Percentiles rank a stretch among this genome's conserved stretches.
phyloP scores from a whole-genome alignment of 345 rosid genomes.

The Cochlearia excelsa region DNA sequence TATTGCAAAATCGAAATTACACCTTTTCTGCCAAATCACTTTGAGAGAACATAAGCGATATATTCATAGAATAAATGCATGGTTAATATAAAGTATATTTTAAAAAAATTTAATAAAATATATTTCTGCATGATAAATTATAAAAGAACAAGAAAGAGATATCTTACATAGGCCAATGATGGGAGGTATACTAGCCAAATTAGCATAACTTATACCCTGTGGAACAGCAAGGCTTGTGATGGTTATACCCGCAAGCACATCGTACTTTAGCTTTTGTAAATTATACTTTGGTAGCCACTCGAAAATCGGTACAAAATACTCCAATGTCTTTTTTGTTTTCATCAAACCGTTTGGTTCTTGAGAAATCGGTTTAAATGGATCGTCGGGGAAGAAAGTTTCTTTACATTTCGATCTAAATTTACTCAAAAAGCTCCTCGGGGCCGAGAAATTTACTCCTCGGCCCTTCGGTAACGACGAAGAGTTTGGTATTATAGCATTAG shows the following conservation, averaged over 20 bases:
- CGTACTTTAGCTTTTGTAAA: constrained; percentile 45
- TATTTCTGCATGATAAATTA: background rate
- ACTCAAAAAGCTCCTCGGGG: constrained; percentile 46
- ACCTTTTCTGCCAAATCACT: too few relatives aligned
- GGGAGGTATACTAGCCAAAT: constrained; percentile 72
- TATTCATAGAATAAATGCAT: too few relatives aligned
- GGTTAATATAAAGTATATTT: too few relatives aligned
- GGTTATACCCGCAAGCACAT: constrained; percentile 90
- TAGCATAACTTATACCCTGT: constrained; percentile 94
- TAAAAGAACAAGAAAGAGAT: background rate
- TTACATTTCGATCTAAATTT: constrained; percentile 53
- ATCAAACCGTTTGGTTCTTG: constrained; percentile 19
- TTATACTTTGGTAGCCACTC: constrained; percentile 76
- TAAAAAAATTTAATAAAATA: too few relatives aligned
- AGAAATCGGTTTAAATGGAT: constrained; percentile 58
- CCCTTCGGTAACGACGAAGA: constrained; percentile 3
- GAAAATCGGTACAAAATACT: constrained; percentile 70
- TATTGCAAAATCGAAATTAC: too few relatives aligned
- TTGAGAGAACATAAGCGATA: too few relatives aligned
- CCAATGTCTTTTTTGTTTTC: constrained; percentile 36
- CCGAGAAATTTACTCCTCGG: constrained; percentile 47
- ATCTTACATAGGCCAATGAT: constrained; percentile 78
- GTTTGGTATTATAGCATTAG: constrained; percentile 20
- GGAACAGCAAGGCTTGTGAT: constrained; percentile 89
- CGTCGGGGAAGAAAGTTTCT: constrained; percentile 81